Evolutionary conservation across 371 early-diverging fungal genomes (phyloP).

Genomic region (Sporodiniella umbellata): DNA sequence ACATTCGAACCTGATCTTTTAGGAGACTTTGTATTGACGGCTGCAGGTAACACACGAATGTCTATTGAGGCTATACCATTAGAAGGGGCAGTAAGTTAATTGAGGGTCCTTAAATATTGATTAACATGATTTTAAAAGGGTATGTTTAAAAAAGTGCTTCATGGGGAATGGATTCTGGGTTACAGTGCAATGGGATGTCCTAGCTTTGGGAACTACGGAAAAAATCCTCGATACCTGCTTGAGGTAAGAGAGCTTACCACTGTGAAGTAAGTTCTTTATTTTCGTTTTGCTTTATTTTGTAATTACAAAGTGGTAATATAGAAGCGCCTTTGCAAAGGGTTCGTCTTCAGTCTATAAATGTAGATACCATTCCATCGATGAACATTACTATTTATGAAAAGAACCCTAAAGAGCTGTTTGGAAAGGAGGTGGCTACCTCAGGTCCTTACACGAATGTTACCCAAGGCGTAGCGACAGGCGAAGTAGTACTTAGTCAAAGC

Average conservation of each 20-base stretch:
- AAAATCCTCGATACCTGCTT: constrained; percentile 69
- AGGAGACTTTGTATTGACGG: constrained; percentile 66
- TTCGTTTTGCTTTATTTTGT: too few relatives aligned
- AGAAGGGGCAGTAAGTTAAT: constrained; percentile 74
- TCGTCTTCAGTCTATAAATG: constrained; percentile 68
- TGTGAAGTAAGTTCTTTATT: constrained; percentile 45
- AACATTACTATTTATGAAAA: constrained; percentile 70
- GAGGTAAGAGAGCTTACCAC: constrained; percentile 59
- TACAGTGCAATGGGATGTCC: constrained; percentile 69
- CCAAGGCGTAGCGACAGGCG: constrained; percentile 59
- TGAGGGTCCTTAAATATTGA: constrained; percentile 2
- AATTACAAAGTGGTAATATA: not conserved
- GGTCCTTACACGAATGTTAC: constrained; percentile 73
- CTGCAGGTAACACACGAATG: constrained; percentile 50
- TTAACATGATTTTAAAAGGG: constrained; percentile 41
- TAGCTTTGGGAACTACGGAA: constrained; percentile 56
- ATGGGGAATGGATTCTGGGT: constrained; percentile 64
- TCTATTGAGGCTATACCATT: constrained; percentile 57
- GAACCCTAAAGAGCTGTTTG: constrained; percentile 54
- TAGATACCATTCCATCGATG: constrained; percentile 64
- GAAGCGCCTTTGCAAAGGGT: too few relatives aligned
- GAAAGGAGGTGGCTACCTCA: constrained; percentile 63
- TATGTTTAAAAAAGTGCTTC: constrained; percentile 67
- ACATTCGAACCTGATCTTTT: constrained; percentile 73
- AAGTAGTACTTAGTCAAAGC: constrained; percentile 45